Conservation (phyloP, 2,329 filamentous ascomycete genomes). For the Hymenoscyphus repandus region DNA sequence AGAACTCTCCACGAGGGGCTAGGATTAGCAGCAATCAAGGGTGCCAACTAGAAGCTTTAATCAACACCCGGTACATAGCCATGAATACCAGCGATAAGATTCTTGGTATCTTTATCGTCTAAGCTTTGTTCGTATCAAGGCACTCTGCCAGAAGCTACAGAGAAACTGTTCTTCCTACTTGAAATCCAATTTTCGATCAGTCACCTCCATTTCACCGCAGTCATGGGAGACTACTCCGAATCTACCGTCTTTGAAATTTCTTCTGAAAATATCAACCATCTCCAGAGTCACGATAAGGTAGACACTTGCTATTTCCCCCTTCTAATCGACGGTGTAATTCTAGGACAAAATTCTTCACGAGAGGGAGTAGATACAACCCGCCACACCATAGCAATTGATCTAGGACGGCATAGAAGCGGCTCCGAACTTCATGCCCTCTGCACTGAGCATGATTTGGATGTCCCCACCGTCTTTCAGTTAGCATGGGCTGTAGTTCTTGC, state of each 20-base stretch:
- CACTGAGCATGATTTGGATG: not conserved
- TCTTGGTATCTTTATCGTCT: too few species aligned
- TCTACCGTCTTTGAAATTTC: not conserved
- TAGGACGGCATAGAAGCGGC: not conserved
- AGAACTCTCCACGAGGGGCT: too few species aligned
- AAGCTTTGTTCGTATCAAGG: too few species aligned
- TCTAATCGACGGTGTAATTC: not conserved
- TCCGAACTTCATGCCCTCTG: not conserved
- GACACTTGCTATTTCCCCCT: not conserved
- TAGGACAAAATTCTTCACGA: not conserved
- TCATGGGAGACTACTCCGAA: not conserved
- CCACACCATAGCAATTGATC: not conserved
- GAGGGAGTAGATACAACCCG: not conserved
- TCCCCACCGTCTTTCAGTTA: not conserved
- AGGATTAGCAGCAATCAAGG: too few species aligned
- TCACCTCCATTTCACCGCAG: not conserved
- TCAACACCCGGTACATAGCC: too few species aligned
- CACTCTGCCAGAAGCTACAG: too few species aligned
- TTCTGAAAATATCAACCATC: not conserved
- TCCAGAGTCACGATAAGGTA: not conserved
- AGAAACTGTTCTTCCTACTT: too few species aligned
- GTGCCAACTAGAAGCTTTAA: too few species aligned
- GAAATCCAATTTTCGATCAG: too few species aligned
- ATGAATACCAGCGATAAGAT: too few species aligned
- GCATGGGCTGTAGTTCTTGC: slow-evolving; percentile 1